Base-by-base conservation (phyloP, 192 early-diverging fungal genomes). In the Kickxella alabastrina region DNA sequence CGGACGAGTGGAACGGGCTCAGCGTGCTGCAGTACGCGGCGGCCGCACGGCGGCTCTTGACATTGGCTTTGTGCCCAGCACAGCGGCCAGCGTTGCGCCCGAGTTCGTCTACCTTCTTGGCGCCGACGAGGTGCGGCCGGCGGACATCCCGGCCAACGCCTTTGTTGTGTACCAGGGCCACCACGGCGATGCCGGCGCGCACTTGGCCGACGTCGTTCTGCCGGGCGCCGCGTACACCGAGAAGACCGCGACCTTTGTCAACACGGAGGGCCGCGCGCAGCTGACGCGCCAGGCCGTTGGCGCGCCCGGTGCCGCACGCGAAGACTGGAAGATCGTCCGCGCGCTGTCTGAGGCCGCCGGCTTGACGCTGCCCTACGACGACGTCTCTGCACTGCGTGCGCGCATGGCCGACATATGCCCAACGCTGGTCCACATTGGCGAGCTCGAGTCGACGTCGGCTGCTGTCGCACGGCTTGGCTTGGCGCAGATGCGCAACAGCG, bases 151-250 rank as follows among this genome's bases (percentile, higher is more conserved):
- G 48, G 80, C 83, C 58, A 80, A 88, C 59, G 89, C 93, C 9
- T 98, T 98, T 76, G 94, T 98, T 18, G 92, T 98, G 27, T 98
- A 98, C 80, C 96, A 98, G 80, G 96, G 96, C 23, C 96, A 98
- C 80, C 96, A 98, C 75, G 96, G 96, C 62, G 96, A 98, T 75
- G 81, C 79, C 24, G 96, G 96, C 44, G 96, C 96, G 6, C 83
- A 90, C 50, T 87, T 86, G 38, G 96, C 96, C 24, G 92, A 98
- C 75, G 92, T 98, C 25, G 87, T 98, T 49, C 82, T 98, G 56
- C 96, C 96, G 10, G 94, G 88, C 29, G 80, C 94, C 1, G 92
- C 94, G 6, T 98, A 95, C 65, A 98, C 94, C 4, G 96, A 98
- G 67, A 98, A 98, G 83, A 69, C 82, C 22, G 91, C 87, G 14